These are phyloP conservation scores for Metarhizium rileyi DNA, from an alignment of 2,329 filamentous ascomycete genomes.

Conservation along the genomic window DNA sequence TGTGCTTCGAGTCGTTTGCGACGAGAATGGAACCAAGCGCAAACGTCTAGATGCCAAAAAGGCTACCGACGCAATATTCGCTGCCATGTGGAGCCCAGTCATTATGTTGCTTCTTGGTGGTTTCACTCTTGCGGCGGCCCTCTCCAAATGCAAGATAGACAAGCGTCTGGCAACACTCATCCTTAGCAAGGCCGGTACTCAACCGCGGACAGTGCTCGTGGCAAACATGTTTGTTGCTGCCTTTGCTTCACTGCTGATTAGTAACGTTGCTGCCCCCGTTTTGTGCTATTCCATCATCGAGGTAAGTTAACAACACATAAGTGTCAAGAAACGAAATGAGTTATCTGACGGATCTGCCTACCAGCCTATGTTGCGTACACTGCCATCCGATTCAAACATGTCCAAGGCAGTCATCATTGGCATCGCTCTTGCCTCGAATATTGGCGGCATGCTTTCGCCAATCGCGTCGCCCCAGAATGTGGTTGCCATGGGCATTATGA, in stretches of 20 bases:
- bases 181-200: constrained; percentile 89
- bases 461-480: constrained; percentile 98
- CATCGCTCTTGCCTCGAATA: constrained; percentile 89
- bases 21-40: constrained; percentile 50
- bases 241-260: constrained; percentile 98
- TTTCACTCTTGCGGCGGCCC: constrained; percentile 87
- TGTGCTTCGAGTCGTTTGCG: constrained; percentile 71
- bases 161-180: constrained; percentile 96
- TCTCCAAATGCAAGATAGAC: constrained; percentile 96
- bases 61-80: constrained; percentile 77
- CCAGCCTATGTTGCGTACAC: constrained; percentile 84
- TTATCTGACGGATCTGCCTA: neutral
- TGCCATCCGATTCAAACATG: constrained; percentile 84
- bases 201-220: constrained; percentile 79
- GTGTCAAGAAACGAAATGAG: neutral
- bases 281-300: constrained; percentile 97
- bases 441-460: constrained; percentile 90
- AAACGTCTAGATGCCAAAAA: constrained; percentile 66
- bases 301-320: constrained; percentile 34
- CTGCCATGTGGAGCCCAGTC: constrained; percentile 97
- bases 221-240: constrained; percentile 98
- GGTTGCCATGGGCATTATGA: constrained; percentile 93
- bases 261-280: constrained; percentile 93
- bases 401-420: constrained; percentile 91
- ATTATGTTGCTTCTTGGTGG: constrained; percentile 97